phyloP scores from a whole-genome alignment of 495 filamentous ascomycete genomes.

The Aspergillus diversus region DNA sequence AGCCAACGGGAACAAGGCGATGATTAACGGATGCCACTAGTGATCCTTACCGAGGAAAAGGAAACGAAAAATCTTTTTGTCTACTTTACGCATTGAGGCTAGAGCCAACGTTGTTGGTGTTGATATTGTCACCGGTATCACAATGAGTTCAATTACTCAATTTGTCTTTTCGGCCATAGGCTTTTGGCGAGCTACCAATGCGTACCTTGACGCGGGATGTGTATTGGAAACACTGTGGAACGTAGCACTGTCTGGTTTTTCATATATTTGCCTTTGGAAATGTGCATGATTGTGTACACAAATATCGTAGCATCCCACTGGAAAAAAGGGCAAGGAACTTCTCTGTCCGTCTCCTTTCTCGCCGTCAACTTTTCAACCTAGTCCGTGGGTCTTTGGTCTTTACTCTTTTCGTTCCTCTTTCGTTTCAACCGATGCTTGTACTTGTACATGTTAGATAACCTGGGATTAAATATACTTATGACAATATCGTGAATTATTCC shows the following conservation, averaged over 20 bases:
- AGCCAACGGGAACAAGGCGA: slow-evolving; percentile 47
- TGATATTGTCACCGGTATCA: background rate
- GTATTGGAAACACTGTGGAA: slow-evolving; percentile 5
- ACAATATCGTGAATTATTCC: slow-evolving; percentile 16
- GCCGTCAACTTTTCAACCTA: too few species aligned
- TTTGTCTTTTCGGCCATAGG: too few species aligned
- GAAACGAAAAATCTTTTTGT: slow-evolving; percentile 9
- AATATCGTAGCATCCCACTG: background rate
- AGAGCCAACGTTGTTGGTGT: background rate
- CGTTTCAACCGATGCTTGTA: slow-evolving; percentile 38
- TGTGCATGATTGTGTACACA: slow-evolving; percentile 14
- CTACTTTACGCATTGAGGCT: slow-evolving; percentile 1
- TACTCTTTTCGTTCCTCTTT: slow-evolving; percentile 17
- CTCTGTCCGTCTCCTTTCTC: too few species aligned
- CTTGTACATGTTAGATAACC: slow-evolving; percentile 43
- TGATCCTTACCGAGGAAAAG: slow-evolving; percentile 4
- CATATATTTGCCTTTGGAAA: slow-evolving; percentile 13
- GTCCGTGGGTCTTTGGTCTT: background rate
- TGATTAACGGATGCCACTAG: slow-evolving; percentile 53
- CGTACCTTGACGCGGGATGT: background rate
- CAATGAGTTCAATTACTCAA: too few species aligned
- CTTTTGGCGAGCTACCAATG: background rate
- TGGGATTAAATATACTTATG: slow-evolving; percentile 25
- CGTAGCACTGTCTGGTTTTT: slow-evolving; percentile 9
- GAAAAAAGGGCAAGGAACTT: too few species aligned